phyloP scores from a whole-genome alignment of 331 rosid species.

The Acacia pycnantha region DNA sequence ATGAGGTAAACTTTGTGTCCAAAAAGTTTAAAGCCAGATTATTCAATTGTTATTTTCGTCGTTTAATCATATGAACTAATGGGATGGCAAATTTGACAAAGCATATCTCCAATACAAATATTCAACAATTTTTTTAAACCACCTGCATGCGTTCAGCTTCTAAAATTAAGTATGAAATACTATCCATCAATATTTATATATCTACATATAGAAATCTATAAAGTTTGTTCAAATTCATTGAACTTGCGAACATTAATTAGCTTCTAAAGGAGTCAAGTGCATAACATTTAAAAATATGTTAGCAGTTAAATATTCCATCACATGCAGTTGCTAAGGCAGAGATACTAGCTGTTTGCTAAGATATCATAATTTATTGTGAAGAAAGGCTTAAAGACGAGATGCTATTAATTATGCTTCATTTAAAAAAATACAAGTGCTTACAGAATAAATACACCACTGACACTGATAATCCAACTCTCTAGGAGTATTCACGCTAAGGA shows the following conservation, averaged over 20 bases:
- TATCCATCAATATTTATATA: too few species aligned
- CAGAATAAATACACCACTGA: conserved; percentile 49
- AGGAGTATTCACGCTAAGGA: neutral
- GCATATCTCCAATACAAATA: too few species aligned
- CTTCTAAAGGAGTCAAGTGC: neutral
- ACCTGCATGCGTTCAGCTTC: too few species aligned
- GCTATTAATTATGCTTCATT: conserved; percentile 30
- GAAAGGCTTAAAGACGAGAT: conserved; percentile 30
- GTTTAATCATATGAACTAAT: too few species aligned
- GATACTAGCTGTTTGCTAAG: neutral
- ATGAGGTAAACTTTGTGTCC: too few species aligned
- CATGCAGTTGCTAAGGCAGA: neutral
- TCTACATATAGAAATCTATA: too few species aligned
- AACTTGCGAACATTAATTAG: neutral
- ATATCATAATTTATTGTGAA: conserved; percentile 5
- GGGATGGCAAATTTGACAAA: too few species aligned
- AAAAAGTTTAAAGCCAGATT: too few species aligned
- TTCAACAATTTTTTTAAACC: too few species aligned
- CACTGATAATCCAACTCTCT: neutral
- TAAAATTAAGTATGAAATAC: too few species aligned
- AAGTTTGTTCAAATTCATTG: too few species aligned
- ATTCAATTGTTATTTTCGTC: too few species aligned
- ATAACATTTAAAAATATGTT: neutral
- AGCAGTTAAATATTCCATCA: neutral
- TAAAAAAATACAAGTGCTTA: conserved; percentile 36